Evolutionary conservation across 768 basidiomycete genomes (phyloP).

Genomic region (Suillus cothurnatus): DNA sequence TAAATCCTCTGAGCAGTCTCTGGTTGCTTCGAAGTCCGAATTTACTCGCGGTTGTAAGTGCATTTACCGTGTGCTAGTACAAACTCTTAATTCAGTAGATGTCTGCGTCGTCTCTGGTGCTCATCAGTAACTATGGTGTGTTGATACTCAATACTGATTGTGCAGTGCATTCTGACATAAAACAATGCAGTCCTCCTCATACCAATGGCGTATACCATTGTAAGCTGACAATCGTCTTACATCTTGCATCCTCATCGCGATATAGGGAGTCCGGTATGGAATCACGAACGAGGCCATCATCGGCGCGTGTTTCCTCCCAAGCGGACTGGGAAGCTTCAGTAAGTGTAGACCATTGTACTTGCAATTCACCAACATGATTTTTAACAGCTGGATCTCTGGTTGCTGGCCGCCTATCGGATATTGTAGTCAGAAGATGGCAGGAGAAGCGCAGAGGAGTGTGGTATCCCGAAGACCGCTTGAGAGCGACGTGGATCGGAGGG

Average conservation of each 20-base stretch:
- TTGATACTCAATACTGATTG: not conserved
- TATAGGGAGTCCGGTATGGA: constrained; percentile 54
- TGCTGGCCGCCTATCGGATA: constrained; percentile 58
- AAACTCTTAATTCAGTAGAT: not conserved
- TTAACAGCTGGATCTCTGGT: constrained; percentile 55
- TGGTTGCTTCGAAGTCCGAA: constrained; percentile 60
- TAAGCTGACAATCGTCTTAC: constrained; percentile 28
- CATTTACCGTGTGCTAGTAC: not conserved
- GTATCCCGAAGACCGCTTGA: constrained; percentile 65
- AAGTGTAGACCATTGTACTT: constrained; percentile 22
- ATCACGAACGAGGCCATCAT: constrained; percentile 59
- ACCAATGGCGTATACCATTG: constrained; percentile 62
- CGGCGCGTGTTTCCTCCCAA: constrained; percentile 60
- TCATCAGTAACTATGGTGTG: not conserved
- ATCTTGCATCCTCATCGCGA: not conserved
- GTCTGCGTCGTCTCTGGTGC: not conserved
- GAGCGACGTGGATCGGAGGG: constrained; percentile 46
- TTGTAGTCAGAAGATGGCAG: constrained; percentile 46
- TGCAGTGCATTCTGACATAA: constrained; percentile 32
- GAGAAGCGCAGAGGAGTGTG: constrained; percentile 50
- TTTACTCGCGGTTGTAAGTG: constrained; percentile 53
- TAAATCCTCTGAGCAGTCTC: constrained; percentile 63
- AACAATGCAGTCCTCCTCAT: constrained; percentile 40
- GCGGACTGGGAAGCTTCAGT: constrained; percentile 61
- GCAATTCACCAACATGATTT: not conserved